Percentiles rank a stretch among this genome's conserved stretches.
Evolutionary conservation across 352 stramenopile genomes (phyloP).

Genomic region (Sclerospora graminicola): DNA sequence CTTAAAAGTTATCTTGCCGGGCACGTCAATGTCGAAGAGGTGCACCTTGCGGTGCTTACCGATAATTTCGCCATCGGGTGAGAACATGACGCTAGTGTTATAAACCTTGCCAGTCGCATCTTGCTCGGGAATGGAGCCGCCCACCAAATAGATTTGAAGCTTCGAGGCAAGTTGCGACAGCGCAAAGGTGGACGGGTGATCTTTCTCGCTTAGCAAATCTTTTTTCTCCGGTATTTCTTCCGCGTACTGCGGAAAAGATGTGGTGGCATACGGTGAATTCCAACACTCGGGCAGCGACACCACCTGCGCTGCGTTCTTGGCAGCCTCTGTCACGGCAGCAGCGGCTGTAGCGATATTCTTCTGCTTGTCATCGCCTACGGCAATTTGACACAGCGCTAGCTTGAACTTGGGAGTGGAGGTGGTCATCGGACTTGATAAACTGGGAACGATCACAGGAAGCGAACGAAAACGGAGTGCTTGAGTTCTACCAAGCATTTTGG

Average conservation of each 20-base stretch:
- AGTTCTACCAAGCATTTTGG: too few relatives aligned
- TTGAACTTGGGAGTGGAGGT: too few relatives aligned
- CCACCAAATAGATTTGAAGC: slow-evolving; percentile 91
- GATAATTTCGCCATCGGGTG: slow-evolving; percentile 89
- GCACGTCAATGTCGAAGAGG: slow-evolving; percentile 99
- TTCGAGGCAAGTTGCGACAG: slow-evolving; percentile 86
- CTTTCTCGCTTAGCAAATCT: slow-evolving; percentile 34
- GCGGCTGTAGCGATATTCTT: slow-evolving; percentile 77
- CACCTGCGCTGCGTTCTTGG: slow-evolving; percentile 71
- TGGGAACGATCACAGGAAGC: slow-evolving; percentile 6
- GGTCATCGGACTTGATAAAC: slow-evolving; percentile 29
- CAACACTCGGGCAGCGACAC: slow-evolving; percentile 93
- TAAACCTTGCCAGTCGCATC: slow-evolving; percentile 86
- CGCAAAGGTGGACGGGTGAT: slow-evolving; percentile 81
- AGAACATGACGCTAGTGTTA: slow-evolving; percentile 98
- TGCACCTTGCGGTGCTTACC: slow-evolving; percentile 99
- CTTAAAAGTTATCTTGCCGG: slow-evolving; percentile 98
- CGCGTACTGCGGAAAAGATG: slow-evolving; percentile 95
- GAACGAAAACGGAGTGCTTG: too few relatives aligned
- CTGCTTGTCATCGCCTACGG: slow-evolving; percentile 80
- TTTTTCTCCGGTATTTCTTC: slow-evolving; percentile 88
- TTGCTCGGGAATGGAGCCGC: slow-evolving; percentile 94
- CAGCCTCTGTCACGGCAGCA: slow-evolving; percentile 53
- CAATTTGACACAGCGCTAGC: slow-evolving; percentile 97
- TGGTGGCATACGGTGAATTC: slow-evolving; percentile 96